Evolutionary conservation across 805 yeast genomes (phyloP).

Genomic region (Vanderwaltozyma verrucispora): DNA sequence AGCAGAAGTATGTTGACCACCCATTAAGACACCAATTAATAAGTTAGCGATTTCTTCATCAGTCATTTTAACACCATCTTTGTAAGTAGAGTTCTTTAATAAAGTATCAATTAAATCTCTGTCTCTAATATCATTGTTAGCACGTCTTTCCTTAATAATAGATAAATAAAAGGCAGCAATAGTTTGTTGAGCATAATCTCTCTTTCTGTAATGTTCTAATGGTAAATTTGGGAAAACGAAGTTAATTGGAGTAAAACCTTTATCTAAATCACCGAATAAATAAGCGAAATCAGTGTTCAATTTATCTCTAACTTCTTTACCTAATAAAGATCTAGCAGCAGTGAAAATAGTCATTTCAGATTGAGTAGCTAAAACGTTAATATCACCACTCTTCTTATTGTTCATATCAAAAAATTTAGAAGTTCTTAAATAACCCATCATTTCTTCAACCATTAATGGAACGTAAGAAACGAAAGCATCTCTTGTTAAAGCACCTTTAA

Average conservation of each 20-base stretch:
- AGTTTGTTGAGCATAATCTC: conserved; percentile 80
- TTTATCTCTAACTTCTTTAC: conserved; percentile 80
- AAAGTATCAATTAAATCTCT: conserved; percentile 86
- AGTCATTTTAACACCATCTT: conserved; percentile 90
- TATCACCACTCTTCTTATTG: conserved; percentile 35
- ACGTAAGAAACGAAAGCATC: conserved; percentile 83
- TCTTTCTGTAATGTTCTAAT: conserved; percentile 66
- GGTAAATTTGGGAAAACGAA: conserved; percentile 94
- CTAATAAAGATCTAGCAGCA: conserved; percentile 84
- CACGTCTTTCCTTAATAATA: conserved; percentile 65
- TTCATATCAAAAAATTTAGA: conserved; percentile 31
- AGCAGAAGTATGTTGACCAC: conserved; percentile 98
- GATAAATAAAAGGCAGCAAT: conserved; percentile 75
- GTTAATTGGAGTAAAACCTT: conserved; percentile 93
- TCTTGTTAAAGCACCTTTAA: conserved; percentile 76
- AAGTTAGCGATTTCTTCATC: conserved; percentile 91
- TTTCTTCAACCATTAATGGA: conserved; percentile 77
- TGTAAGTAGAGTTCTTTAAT: conserved; percentile 73
- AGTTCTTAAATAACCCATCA: conserved; percentile 48
- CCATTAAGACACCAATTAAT: conserved; percentile 94
- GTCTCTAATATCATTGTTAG: conserved; percentile 62
- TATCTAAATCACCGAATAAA: conserved; percentile 83
- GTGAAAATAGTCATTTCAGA: conserved; percentile 96
- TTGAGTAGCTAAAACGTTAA: conserved; percentile 70
- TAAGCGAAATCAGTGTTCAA: conserved; percentile 77